These are phyloP conservation scores for Kondoa subrosea DNA, from an alignment of 768 basidiomycete genomes.

Conservation along the genomic window DNA sequence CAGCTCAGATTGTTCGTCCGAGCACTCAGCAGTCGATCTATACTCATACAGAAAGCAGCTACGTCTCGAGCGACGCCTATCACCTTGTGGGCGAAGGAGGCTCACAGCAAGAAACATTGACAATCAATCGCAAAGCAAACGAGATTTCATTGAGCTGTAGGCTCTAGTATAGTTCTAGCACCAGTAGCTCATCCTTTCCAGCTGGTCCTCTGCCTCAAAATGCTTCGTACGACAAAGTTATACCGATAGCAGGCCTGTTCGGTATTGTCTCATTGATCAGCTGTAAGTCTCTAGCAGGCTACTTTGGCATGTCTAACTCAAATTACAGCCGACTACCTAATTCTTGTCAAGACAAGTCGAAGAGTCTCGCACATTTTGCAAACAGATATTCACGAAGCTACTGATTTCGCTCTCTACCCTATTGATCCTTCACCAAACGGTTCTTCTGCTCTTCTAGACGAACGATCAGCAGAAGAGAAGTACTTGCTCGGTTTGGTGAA, in stretches of 20 bases:
- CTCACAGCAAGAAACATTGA: constrained; percentile 29
- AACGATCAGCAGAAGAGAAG: constrained; percentile 39
- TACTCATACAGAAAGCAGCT: constrained; percentile 6
- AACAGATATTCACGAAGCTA: constrained; percentile 72
- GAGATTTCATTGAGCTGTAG: constrained; percentile 34
- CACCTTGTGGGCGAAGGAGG: constrained; percentile 21
- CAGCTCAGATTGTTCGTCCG: neutral
- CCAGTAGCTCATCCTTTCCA: constrained; percentile 6
- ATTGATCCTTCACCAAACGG: constrained; percentile 51
- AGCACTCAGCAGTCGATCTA: neutral
- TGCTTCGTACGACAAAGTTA: constrained; percentile 31
- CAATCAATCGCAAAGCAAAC: constrained; percentile 32
- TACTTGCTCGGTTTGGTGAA: constrained; percentile 72
- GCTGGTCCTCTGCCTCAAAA: constrained; percentile 20
- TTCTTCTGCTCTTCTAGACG: constrained; percentile 36
- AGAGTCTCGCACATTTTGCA: constrained; percentile 61
- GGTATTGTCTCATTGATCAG: constrained; percentile 37
- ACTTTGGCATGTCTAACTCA: constrained; percentile 7
- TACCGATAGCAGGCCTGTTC: constrained; percentile 37
- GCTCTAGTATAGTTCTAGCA: constrained; percentile 25
- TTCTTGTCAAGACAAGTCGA: constrained; percentile 69
- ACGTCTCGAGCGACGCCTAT: constrained; percentile 20
- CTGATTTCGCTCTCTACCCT: constrained; percentile 80
- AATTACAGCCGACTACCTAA: constrained; percentile 68
- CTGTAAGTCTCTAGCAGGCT: constrained; percentile 24